Base-by-base conservation (phyloP, 1,284 basidiomycete species). In the Cystobasidium slooffiae region DNA sequence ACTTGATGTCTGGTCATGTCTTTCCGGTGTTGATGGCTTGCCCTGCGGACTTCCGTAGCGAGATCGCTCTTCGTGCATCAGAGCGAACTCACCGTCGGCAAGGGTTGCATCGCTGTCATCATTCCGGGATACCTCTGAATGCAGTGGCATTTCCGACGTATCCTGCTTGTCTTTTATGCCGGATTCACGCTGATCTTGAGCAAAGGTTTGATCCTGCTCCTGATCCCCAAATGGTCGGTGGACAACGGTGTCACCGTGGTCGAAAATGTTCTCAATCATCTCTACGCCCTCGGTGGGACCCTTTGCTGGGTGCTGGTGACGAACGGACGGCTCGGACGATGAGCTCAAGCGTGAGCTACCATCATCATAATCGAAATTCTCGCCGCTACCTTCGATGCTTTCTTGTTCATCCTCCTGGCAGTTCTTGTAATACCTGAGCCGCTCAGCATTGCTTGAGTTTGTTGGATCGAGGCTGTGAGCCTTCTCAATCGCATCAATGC, bases 401-500 rank as follows among this genome's bases (percentile, higher is more conserved):
- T n/a, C 66, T 44, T 44, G 43, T 22, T 68, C 66, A 16, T 68
- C 66, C 8, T 56, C 53, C 22, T 43, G 66, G 16, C n/a, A 46
- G 20, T 20, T 22, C 44, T 68, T 43, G 41, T 72, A 72, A 31
- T 53, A 55, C 10, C 24, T 9, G 16, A 72, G 61, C 12, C 64
- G 22, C 37, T 51, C 64, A 4, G 44, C 18, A 37, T 52, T 16
- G 39, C 37, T 46, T 14, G 44, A 20, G 44, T 72, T 72, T 31
- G 56, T 46, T 39, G 59, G 49, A 47, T 62, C 51, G 9, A 72
- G 46, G 10, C 39, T 53, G 41, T 62, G 37, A 37, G 69, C 69
- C 20, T 37, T 31, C 39, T 72, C 58, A 14, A 72, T 72, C 8
- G 61, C 61, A 20, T 72, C 69, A 9, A 72, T 55, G 18, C 41